Conservation (phyloP, 192 early-diverging fungal genomes). For the Coemansia sp. region DNA sequence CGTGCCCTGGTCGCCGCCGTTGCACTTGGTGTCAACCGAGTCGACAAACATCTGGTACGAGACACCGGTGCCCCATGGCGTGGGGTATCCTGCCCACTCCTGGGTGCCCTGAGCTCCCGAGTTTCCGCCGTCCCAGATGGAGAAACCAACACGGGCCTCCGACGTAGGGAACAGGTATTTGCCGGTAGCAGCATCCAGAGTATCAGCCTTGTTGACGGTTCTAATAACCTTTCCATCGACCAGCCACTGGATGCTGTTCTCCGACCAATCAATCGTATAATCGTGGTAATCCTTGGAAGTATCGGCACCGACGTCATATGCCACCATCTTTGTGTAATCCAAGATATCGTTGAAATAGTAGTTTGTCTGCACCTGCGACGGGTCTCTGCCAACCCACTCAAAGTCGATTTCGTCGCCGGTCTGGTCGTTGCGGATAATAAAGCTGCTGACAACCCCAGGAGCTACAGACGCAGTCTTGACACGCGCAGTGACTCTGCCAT, state of each 20-base stretch:
- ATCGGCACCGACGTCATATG: conserved; percentile 33
- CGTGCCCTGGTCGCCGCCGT: conserved; percentile 23
- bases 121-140: conserved; percentile 69
- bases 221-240: conserved; percentile 60
- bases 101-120: conserved; percentile 55
- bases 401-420: conserved; percentile 69
- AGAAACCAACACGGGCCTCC: conserved; percentile 59
- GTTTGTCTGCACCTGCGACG: conserved; percentile 63
- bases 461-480: conserved; percentile 58
- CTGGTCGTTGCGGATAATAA: conserved; percentile 54
- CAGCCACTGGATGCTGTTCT: conserved; percentile 57
- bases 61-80: conserved; percentile 51
- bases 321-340: conserved; percentile 57
- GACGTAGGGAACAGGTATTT: conserved; percentile 54
- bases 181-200: conserved; percentile 39
- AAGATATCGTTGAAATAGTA: conserved; percentile 59
- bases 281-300: conserved; percentile 56
- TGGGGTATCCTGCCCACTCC: conserved; percentile 63
- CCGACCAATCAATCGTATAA: conserved; percentile 65
- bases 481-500: conserved; percentile 60
- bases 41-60: conserved; percentile 59
- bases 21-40: conserved; percentile 56
- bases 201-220: conserved; percentile 52
- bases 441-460: conserved; percentile 60
- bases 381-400: conserved; percentile 64